These are phyloP conservation scores for Rhodotorula sp. DNA, from an alignment of 1,284 basidiomycete species.

Conservation along the genomic window DNA sequence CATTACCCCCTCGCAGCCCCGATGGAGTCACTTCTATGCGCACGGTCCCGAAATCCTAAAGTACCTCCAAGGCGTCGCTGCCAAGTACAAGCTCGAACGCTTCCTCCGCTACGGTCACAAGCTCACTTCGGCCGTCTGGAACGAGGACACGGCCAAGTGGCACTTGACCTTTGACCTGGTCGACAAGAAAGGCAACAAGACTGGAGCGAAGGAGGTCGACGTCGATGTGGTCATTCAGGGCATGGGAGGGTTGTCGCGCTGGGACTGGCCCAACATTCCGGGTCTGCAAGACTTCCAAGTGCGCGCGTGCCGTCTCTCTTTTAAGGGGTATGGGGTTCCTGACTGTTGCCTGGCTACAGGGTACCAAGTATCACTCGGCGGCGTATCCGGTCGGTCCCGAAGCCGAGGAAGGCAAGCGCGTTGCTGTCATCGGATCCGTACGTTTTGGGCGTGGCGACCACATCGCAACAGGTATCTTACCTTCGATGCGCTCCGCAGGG, in stretches of 20 bases:
- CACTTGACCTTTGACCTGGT: slow-evolving; percentile 54
- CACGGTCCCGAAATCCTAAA: slow-evolving; percentile 59
- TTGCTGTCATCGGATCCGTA: slow-evolving; percentile 59
- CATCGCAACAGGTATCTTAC: slow-evolving; percentile 30
- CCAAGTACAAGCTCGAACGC: slow-evolving; percentile 59
- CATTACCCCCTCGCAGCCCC: slow-evolving; percentile 40
- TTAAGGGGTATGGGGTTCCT: too few species aligned
- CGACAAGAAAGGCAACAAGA: slow-evolving; percentile 45
- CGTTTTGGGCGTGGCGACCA: neutral
- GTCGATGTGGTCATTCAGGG: slow-evolving; percentile 59
- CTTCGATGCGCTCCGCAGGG: slow-evolving; percentile 46
- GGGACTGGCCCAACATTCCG: slow-evolving; percentile 62
- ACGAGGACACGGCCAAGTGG: slow-evolving; percentile 59
- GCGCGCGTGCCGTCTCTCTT: neutral
- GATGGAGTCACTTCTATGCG: slow-evolving; percentile 63
- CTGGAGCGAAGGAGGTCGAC: slow-evolving; percentile 54
- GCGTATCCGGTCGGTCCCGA: slow-evolving; percentile 53
- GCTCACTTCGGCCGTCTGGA: slow-evolving; percentile 56
- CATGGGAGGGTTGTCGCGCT: slow-evolving; percentile 57
- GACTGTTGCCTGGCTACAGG: slow-evolving; percentile 4
- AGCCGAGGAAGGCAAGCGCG: slow-evolving; percentile 58
- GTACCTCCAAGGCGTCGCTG: slow-evolving; percentile 59
- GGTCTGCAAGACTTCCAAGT: slow-evolving; percentile 59
- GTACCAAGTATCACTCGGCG: slow-evolving; percentile 32
- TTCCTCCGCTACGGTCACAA: slow-evolving; percentile 55